Percentiles rank a stretch among this genome's conserved stretches.
phyloP scores from a whole-genome alignment of 306 rosid species.

The Boehmeria nivea region DNA sequence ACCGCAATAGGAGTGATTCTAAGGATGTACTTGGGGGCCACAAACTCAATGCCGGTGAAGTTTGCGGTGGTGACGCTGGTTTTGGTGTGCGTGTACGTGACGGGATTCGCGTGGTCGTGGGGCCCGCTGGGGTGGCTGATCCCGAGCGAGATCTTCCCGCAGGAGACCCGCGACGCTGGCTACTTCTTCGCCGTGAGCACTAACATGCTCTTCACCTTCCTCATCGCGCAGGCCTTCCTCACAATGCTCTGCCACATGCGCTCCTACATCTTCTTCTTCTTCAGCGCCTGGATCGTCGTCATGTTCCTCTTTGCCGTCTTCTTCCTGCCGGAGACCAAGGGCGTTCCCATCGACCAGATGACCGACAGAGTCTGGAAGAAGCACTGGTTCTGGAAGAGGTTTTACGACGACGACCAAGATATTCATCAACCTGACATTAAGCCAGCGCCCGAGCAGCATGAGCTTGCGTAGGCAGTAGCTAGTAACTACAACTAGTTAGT shows the following conservation, averaged over 20 bases:
- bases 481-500: too few species aligned
- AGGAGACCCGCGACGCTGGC: slow-evolving; percentile 24
- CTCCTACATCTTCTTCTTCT: slow-evolving; percentile 29
- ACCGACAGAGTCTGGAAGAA: slow-evolving; percentile 30
- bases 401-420: neutral
- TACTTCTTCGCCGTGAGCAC: slow-evolving; percentile 29
- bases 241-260: slow-evolving; percentile 29
- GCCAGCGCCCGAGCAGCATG: too few species aligned
- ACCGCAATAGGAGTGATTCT: slow-evolving; percentile 10
- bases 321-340: slow-evolving; percentile 32
- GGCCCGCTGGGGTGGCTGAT: slow-evolving; percentile 34
- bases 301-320: slow-evolving; percentile 9
- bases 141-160: slow-evolving; percentile 30
- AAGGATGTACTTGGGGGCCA: neutral
- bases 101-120: slow-evolving; percentile 40
- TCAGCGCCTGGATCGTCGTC: slow-evolving; percentile 16
- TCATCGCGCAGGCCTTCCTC: slow-evolving; percentile 31
- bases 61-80: slow-evolving; percentile 5
- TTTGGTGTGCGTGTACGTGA: slow-evolving; percentile 20
- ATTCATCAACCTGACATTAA: too few species aligned
- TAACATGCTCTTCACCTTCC: slow-evolving; percentile 35
- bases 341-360: slow-evolving; percentile 35
- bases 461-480: too few species aligned
- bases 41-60: slow-evolving; percentile 7
- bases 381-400: slow-evolving; percentile 38